Evolutionary conservation across 1,284 basidiomycete genomes (phyloP), one percentile per base, ranked within the genome.

Genomic region (Cryptococcus hybrid): DNA sequence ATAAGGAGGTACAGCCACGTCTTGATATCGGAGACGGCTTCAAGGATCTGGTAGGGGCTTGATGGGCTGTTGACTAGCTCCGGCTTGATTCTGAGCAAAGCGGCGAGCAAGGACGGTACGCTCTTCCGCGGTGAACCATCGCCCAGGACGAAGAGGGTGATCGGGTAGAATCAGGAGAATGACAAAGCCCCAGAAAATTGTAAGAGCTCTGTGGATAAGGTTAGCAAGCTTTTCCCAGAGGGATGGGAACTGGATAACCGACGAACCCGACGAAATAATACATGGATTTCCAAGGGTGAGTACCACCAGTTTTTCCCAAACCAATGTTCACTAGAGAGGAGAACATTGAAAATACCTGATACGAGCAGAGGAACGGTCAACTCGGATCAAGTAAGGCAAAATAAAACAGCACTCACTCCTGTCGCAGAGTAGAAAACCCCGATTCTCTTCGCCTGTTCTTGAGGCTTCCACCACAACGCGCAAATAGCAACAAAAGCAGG

Each of bases 401-500:
- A 18, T 11, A 6, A 37, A 34, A 24, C 15, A 42, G 12, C n/a
- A 65, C 68, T 56, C 37, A 81, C 71, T 2, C 81, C 81, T 0
- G 79, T 82, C 8, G 81, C 79, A 5, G 77, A 79, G 65, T 82
- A 82, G 80, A 81, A 82, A 44, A 81, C 73, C 0, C 79, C 76
- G 39, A 78, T 59, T n/a, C 73, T 54, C 8, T 62, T 67, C 3
- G 72, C 72, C 59, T 75, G 77, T 52, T 79, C 78, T 47, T 69
- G 63, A 6, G 76, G 76, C 57, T 78, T 80, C n/a, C 82, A 83
- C 81, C 81, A 83, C 35, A 78, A 64, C 0, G 73, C 68, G 7
- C 81, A 82, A 52, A 83, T 67, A 43, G 77, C 68, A 3, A 83
- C 75, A 61, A 83, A 83, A 1, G 80, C 80, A 0, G 82, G 82